Evolutionary conservation across 768 basidiomycete species (phyloP), one percentile per base, ranked within the genome.

Genomic region (Russula abietina): DNA sequence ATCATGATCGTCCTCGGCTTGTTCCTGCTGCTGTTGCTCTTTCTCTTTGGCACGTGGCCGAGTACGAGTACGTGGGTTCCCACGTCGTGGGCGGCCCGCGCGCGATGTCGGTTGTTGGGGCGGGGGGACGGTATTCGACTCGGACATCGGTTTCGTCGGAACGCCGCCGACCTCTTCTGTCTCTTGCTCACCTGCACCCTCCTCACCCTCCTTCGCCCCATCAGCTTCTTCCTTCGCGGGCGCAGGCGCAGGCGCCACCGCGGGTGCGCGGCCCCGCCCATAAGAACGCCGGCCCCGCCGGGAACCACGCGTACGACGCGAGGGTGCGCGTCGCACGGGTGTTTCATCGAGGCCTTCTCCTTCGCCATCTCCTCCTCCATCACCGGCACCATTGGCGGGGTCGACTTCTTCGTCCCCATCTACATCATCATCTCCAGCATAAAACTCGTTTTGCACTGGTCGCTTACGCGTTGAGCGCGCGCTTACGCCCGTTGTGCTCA

Each of bases 381-480:
- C 77, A 38, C 70, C 76, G 62, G 91, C 89, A 22, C 83, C 78
- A 50, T 80, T 24, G 9, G 17, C 51, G 4, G 9, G 19, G 4
- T 76, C 69, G 51, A 69, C 68, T 41, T 79, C 77, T 50, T 70
- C 76, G 61, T 91, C 89, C 22, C 82, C 78, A 9, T 76, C 69
- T 50, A 73, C 69, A 56, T 80, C 77, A 41, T 70, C 76, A 62
- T 91, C 89, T 24, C 83, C 78, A 50, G 90, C 89, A 70, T 80
- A 93, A 65, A 79, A 89, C 66, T 91, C 90, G 67, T 87, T 89
- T 65, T 81, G 74, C 3, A 80, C 78, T 33, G 69, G 77, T 7
- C 63, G 58, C 55, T 79, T 80, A 19, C 80, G 77, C 64, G 9
- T 70, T 70, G 61, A 87, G 33, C 72, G 73, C 70, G 86, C 83